A percentile compares a stretch with the other conserved stretches of the same genome.
Evolutionary conservation across 2,329 filamentous ascomycete species (phyloP).

Genomic region (Penicillium sp.): DNA sequence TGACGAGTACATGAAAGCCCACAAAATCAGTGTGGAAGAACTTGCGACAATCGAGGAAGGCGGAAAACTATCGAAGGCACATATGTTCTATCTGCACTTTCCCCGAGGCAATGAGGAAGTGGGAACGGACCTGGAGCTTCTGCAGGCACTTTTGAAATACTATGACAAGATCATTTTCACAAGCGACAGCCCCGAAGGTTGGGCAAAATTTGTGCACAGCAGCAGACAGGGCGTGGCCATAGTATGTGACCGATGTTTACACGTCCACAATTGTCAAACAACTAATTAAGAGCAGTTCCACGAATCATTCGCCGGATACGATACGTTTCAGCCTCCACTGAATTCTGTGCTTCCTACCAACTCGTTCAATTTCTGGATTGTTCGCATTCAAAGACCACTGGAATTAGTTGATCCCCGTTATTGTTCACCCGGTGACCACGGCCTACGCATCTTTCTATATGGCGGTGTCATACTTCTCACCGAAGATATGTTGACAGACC

Average conservation of each 20-base stretch:
- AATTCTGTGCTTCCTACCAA: conserved; percentile 19
- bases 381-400: conserved; percentile 25
- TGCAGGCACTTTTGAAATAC: conserved; percentile 21
- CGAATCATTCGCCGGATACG: conserved; percentile 27
- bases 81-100: conserved; percentile 31
- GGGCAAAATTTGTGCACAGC: conserved; percentile 29
- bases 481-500: conserved; percentile 30
- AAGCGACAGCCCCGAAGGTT: conserved; percentile 26
- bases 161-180: conserved; percentile 24
- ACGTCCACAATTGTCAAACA: background rate
- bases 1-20: conserved; percentile 10
- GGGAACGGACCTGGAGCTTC: conserved; percentile 22
- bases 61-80: conserved; percentile 13
- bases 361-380: conserved; percentile 30
- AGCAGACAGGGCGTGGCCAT: conserved; percentile 26
- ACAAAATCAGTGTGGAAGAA: conserved; percentile 24
- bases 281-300: conserved; percentile 28
- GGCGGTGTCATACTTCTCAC: conserved; percentile 35
- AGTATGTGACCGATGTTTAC: conserved; percentile 22
- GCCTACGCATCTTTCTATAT: conserved; percentile 33
- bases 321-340: conserved; percentile 20
- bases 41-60: conserved; percentile 19
- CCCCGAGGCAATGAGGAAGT: conserved; percentile 17
- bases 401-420: conserved; percentile 15
- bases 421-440: conserved; percentile 11